Evolutionary conservation across 345 rosid species (phyloP), one percentile per base, ranked within the genome.

Genomic region (Camelina neglecta): DNA sequence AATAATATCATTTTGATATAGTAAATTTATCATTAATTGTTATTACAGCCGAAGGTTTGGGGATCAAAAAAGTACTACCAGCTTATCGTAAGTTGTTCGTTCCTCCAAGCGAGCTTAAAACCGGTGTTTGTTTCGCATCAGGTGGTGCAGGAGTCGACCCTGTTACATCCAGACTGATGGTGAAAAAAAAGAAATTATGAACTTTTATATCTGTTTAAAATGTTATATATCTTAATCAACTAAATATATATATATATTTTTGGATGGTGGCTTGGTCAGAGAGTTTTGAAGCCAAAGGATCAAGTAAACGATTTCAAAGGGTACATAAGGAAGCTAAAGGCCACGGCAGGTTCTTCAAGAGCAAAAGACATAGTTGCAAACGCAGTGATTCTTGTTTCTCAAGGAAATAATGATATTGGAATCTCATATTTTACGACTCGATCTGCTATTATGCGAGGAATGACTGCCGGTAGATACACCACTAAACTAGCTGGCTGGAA

Each of bases 401-500:
- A 82, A 20, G 88, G 93, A 53, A 88, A 84, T 69, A 78, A 88
- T 51, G 96, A 90, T 86, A 65, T 90, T 23, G 93, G 86, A 21
- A 76, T 80, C 69, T 79, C 81, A n/a, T 90, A 64, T 68, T 86
- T 81, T 56, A 8, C 11, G 1, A 60, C 81, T 21, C 84, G 72
- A 6, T 15, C 65, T 16, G 75, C 89, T 55, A 5, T 15, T 13
- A 0, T 42, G 1, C 84, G 81, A 67, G 53, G 79, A 47, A 1
- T 79, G 18, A 75, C 72, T 50, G 56, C 79, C 0, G 4, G 16
- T 29, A 56, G 78, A 11, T 89, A 89, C 57, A 81, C 91, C 8
- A 85, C 72, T 76, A 79, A 80, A 18, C 69, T 82, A 65, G 49
- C 69, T 65, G 53, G 16, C 11, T 75, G 71, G 49, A 85, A 84